Base-by-base conservation (phyloP, 2,329 filamentous ascomycete genomes). In the Fusarium sp. region DNA sequence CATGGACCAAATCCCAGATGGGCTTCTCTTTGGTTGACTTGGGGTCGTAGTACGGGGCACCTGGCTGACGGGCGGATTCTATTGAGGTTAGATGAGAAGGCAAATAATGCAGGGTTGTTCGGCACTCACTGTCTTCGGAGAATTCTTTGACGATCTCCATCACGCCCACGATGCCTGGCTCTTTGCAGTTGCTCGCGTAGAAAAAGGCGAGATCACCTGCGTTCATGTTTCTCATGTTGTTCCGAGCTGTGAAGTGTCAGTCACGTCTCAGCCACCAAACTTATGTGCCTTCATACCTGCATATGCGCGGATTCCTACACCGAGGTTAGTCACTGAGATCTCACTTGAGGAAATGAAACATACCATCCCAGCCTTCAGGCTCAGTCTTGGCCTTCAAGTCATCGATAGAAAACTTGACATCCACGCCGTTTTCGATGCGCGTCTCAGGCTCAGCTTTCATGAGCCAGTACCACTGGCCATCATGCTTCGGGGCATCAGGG, bases 371-470 rank as follows among this genome's bases (percentile, higher is more conserved):
- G 2, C 93, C 91, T 76, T 98, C 95, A 3, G 95, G 93, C 74
- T 88, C 86, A 1, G 84, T 89, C 74, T 89, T 91, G 1, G 88
- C 86, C 16, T 87, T 86, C 35, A 99, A 82, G 77, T 98, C 94
- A 74, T 98, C 94, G 74, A 99, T 98, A 2, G 94, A 97, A 81
- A 98, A 99, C 71, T 89, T 92, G 44, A 98, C 93, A 77, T 98
- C 94, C 50, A 92, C 84, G 2, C 94, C 95, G 56, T 94, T 95
- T 77, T 97, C 93, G 18, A 94, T 82, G 8, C 96, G 91, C 6
- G 93, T 89, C 73, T 97, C 92, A 0, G 96, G 95, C 80, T 99
- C 92, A 0, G 93, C 92, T 81, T 95, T 96, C 86, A 96, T 87
- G 31, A 96, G 85, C 92, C 92, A 94, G 79, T 92, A 94, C 79